Evolutionary conservation across 805 yeast species (phyloP).

Genomic region (Yamadazyma scolyti): DNA sequence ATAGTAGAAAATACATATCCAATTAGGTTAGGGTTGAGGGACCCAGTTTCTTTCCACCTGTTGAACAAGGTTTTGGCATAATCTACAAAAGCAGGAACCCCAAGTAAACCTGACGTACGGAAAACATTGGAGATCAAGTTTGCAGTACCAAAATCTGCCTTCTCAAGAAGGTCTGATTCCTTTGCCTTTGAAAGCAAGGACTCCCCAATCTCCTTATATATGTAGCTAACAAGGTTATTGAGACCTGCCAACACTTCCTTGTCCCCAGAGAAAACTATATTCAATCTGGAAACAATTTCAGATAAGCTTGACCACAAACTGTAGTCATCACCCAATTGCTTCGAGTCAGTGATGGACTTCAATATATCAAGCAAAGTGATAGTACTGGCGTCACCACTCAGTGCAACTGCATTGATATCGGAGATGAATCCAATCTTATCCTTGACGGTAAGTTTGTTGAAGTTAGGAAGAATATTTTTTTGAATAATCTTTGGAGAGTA

Average conservation of each 20-base stretch:
- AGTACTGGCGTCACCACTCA: conserved; percentile 36
- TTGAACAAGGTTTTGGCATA: conserved; percentile 29
- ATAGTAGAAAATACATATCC: conserved; percentile 42
- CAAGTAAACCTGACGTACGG: conserved; percentile 35
- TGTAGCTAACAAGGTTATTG: conserved; percentile 24
- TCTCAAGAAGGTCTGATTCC: conserved; percentile 11
- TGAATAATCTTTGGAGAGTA: conserved; percentile 43
- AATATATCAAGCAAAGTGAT: conserved; percentile 44
- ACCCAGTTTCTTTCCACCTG: conserved; percentile 17
- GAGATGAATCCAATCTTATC: conserved; percentile 56
- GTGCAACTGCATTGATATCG: conserved; percentile 47
- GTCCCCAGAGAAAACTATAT: conserved; percentile 30
- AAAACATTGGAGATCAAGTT: conserved; percentile 39
- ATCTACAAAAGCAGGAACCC: conserved; percentile 33
- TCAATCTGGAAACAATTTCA: conserved; percentile 25
- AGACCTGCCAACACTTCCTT: conserved; percentile 23
- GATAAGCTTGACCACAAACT: conserved; percentile 56
- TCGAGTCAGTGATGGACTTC: conserved; percentile 22
- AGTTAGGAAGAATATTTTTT: conserved; percentile 34
- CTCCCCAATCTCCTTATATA: conserved; percentile 22
- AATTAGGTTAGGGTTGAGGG: conserved; percentile 43
- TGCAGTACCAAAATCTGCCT: conserved; percentile 23
- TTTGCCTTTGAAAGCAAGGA: conserved; percentile 23
- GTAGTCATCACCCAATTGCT: conserved; percentile 29
- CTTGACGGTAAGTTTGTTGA: conserved; percentile 36